These are phyloP conservation scores for Verticillium dahliae DNA, from an alignment of 2,329 filamentous ascomycete genomes.

Conservation along the genomic window DNA sequence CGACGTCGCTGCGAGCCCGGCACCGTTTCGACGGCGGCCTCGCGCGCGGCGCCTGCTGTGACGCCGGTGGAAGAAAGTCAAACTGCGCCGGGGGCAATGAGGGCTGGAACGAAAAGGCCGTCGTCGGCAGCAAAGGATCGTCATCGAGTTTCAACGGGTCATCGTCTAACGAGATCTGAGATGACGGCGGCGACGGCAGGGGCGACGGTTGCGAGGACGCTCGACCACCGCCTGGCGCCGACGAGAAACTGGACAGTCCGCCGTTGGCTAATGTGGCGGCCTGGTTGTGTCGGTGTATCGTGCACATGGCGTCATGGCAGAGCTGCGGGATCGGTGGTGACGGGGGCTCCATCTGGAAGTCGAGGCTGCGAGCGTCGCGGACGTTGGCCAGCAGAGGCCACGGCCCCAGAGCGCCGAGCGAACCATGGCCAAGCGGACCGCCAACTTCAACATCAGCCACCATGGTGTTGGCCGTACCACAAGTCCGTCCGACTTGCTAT, in stretches of 20 bases:
- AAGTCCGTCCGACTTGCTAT: neutral
- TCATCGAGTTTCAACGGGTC: neutral
- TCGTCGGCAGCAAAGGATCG: neutral
- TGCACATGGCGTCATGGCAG: neutral
- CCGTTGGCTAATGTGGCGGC: neutral
- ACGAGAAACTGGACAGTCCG: neutral
- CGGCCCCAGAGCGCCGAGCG: slow-evolving; percentile 5
- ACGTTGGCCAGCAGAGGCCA: slow-evolving; percentile 1
- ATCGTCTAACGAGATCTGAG: neutral
- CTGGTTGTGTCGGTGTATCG: neutral
- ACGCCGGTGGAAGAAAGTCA: neutral
- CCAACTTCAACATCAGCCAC: slow-evolving; percentile 2
- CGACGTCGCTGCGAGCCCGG: slow-evolving; percentile 50
- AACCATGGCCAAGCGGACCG: slow-evolving; percentile 4
- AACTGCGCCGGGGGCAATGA: neutral
- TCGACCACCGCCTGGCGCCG: neutral
- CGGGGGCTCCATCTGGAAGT: slow-evolving; percentile 1
- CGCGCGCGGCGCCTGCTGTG: neutral
- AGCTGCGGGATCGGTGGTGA: neutral
- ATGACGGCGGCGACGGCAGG: neutral
- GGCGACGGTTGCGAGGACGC: slow-evolving; percentile 4
- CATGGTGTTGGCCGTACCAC: neutral
- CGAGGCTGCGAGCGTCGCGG: neutral
- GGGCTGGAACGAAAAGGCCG: neutral
- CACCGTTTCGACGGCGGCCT: slow-evolving; percentile 3